Conservation (phyloP, 345 rosid genomes). For the Jatropha curcas region DNA sequence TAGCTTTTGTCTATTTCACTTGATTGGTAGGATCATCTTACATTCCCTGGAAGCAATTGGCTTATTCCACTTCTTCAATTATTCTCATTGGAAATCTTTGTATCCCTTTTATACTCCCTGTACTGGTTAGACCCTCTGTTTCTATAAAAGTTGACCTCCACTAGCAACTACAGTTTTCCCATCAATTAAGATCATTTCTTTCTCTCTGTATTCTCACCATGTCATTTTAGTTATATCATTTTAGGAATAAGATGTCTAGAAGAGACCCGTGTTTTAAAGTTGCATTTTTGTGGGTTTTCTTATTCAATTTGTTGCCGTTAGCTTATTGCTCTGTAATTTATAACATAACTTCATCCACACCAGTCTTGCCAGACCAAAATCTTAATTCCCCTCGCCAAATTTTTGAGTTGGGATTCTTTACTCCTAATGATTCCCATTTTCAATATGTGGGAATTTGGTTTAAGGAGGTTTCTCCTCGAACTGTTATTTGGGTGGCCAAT, state of each 20-base stretch:
- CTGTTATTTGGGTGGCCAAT: conserved; percentile 17
- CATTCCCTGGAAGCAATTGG: neutral
- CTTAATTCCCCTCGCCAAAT: neutral
- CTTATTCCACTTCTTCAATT: neutral
- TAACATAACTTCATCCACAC: conserved; percentile 9
- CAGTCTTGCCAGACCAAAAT: neutral
- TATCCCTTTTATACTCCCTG: neutral
- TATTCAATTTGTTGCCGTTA: neutral
- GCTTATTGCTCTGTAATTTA: conserved; percentile 1
- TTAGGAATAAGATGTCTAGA: conserved; percentile 1
- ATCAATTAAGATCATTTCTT: neutral
- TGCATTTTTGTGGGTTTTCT: neutral
- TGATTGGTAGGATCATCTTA: neutral
- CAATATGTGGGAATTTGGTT: conserved; percentile 14
- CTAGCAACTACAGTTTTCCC: neutral
- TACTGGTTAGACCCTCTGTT: neutral
- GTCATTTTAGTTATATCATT: neutral
- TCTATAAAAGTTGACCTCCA: neutral
- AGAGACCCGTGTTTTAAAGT: neutral
- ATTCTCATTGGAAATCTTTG: neutral
- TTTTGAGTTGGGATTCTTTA: conserved; percentile 14
- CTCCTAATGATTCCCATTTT: neutral
- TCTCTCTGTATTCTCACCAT: neutral
- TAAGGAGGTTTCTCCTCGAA: conserved; percentile 2
- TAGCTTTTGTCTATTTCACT: neutral